Conservation (phyloP, 164 flowering plant species). For the Euptelea pleiosperma region DNA sequence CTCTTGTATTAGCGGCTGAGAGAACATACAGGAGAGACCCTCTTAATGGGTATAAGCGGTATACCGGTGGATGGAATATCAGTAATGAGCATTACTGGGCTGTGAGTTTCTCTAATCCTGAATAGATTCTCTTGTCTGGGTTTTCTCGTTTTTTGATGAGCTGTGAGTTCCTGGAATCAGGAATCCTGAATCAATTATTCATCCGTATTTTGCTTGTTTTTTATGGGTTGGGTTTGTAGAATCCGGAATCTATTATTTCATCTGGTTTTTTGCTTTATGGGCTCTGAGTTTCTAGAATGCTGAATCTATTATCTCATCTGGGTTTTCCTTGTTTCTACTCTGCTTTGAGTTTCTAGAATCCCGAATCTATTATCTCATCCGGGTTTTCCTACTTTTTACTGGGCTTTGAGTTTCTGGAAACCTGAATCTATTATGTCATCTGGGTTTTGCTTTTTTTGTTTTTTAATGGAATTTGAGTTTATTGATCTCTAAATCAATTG, state of each 20-base stretch:
- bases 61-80: slow-evolving; percentile 55
- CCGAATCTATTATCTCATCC: background rate
- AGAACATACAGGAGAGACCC: slow-evolving; percentile 52
- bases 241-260: background rate
- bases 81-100: slow-evolving; percentile 37
- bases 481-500: too few relatives aligned
- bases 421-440: too few relatives aligned
- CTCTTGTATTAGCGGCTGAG: slow-evolving; percentile 37
- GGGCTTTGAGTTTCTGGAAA: background rate
- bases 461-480: too few relatives aligned
- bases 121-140: background rate
- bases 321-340: background rate
- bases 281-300: background rate
- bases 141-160: background rate
- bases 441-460: too few relatives aligned
- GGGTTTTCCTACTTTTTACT: background rate
- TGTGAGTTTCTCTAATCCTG: slow-evolving; percentile 30
- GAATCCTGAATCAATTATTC: too few relatives aligned
- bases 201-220: too few relatives aligned
- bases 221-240: too few relatives aligned
- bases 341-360: background rate
- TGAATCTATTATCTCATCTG: background rate
- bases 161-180: too few relatives aligned
- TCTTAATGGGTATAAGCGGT: slow-evolving; percentile 29
- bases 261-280: background rate